Conservation (phyloP, 345 rosid genomes). For the Triadica sebifera region DNA sequence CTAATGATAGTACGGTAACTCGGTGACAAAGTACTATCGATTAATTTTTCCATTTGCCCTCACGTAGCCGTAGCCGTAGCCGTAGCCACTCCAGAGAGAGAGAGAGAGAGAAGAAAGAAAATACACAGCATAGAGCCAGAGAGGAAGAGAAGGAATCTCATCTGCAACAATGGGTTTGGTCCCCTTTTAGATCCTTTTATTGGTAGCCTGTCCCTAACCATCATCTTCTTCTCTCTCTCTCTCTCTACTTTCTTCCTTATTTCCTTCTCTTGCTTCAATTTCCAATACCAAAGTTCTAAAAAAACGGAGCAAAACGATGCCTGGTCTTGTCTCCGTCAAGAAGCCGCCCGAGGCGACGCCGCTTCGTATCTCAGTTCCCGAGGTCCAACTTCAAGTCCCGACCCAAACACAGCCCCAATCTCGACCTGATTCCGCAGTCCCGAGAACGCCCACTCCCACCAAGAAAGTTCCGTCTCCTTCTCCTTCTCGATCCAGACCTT, state of each 20-base stretch:
- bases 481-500: slow-evolving; percentile 76
- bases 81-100: too few species aligned
- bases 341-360: slow-evolving; percentile 73
- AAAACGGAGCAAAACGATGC: slow-evolving; percentile 45
- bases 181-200: slow-evolving; percentile 4
- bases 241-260: neutral
- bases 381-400: slow-evolving; percentile 41
- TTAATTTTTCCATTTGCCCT: neutral
- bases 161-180: slow-evolving; percentile 1
- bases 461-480: slow-evolving; percentile 67
- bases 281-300: neutral
- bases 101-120: neutral
- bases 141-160: neutral
- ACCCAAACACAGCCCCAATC: slow-evolving; percentile 17
- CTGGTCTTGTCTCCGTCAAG: slow-evolving; percentile 85
- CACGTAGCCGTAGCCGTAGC: neutral
- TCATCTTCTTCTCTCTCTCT: neutral
- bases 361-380: slow-evolving; percentile 65
- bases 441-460: slow-evolving; percentile 33
- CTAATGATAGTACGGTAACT: neutral
- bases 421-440: slow-evolving; percentile 43
- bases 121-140: neutral
- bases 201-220: slow-evolving; percentile 12
- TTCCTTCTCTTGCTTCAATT: neutral
- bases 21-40: too few species aligned